A percentile compares a stretch with the other conserved stretches of the same genome.
These are phyloP conservation scores for Mortierella sp. DNA, from an alignment of 371 early-diverging fungal species.

Conservation along the genomic window DNA sequence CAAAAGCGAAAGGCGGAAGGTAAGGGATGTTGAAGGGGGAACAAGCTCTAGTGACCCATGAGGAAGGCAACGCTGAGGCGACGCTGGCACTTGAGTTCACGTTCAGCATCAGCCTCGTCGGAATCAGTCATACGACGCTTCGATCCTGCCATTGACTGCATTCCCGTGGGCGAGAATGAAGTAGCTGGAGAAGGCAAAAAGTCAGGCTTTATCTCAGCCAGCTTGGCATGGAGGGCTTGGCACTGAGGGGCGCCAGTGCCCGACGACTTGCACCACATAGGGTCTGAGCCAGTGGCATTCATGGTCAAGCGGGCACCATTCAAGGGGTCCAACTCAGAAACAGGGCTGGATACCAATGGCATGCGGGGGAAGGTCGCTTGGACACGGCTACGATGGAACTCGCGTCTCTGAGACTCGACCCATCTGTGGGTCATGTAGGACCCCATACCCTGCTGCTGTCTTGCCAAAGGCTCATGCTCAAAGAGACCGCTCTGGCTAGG, in stretches of 20 bases:
- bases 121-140: conserved; percentile 47
- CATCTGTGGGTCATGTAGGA: conserved; percentile 50
- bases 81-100: conserved; percentile 33
- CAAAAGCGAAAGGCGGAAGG: neutral
- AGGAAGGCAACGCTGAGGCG: conserved; percentile 55
- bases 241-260: conserved; percentile 24
- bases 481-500: conserved; percentile 30
- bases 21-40: neutral
- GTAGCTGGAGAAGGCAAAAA: conserved; percentile 50
- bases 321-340: conserved; percentile 11
- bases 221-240: conserved; percentile 16
- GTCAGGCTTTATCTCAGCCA: conserved; percentile 20
- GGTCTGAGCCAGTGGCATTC: neutral
- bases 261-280: conserved; percentile 10
- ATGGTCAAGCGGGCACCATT: neutral
- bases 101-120: conserved; percentile 16
- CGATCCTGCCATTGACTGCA: conserved; percentile 24
- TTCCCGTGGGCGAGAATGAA: conserved; percentile 32
- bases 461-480: conserved; percentile 34
- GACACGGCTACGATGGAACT: conserved; percentile 44
- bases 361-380: conserved; percentile 17
- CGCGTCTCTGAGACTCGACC: conserved; percentile 54
- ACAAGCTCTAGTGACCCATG: conserved; percentile 33
- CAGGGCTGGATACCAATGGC: conserved; percentile 8
- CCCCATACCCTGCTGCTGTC: conserved; percentile 58